These are phyloP conservation scores for Candida loeiensis DNA, from an alignment of 805 yeast genomes.

Conservation along the genomic window DNA sequence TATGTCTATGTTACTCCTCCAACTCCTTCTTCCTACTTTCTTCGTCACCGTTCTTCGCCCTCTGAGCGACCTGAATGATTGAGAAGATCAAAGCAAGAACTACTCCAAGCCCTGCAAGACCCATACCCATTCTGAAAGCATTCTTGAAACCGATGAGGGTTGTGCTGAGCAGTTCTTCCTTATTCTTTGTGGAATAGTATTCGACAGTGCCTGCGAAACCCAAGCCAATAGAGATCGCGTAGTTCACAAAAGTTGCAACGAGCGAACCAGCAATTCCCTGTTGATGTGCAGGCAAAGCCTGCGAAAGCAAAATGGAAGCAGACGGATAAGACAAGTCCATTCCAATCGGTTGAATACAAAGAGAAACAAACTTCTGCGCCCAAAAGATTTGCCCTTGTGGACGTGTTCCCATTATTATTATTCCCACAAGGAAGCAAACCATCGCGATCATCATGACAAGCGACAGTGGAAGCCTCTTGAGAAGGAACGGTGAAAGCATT, in stretches of 20 bases:
- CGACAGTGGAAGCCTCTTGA: constrained; percentile 11
- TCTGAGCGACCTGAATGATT: constrained; percentile 6
- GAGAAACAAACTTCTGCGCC: constrained; percentile 17
- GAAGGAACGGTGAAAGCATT: constrained; percentile 8
- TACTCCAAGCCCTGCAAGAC: constrained; percentile 31
- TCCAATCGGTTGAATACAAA: constrained; percentile 14
- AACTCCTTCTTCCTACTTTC: too few species aligned
- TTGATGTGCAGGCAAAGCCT: constrained; percentile 13
- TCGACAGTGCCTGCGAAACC: constrained; percentile 36
- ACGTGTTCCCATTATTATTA: constrained; percentile 15
- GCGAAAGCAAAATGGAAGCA: constrained; percentile 14
- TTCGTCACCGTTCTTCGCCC: neutral
- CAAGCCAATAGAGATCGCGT: constrained; percentile 29
- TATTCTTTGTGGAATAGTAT: constrained; percentile 21
- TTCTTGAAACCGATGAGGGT: constrained; percentile 21
- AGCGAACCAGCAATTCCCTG: constrained; percentile 19
- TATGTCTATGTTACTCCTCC: too few species aligned
- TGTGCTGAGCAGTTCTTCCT: constrained; percentile 15
- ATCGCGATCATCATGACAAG: constrained; percentile 14
- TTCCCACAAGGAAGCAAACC: constrained; percentile 13
- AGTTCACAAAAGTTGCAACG: constrained; percentile 18
- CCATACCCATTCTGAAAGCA: constrained; percentile 32
- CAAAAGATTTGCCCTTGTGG: constrained; percentile 18
- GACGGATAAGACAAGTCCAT: constrained; percentile 22
- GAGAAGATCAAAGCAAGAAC: constrained; percentile 19